These are phyloP conservation scores for Calocybe cyanea DNA, from an alignment of 768 basidiomycete species.

Conservation along the genomic window DNA sequence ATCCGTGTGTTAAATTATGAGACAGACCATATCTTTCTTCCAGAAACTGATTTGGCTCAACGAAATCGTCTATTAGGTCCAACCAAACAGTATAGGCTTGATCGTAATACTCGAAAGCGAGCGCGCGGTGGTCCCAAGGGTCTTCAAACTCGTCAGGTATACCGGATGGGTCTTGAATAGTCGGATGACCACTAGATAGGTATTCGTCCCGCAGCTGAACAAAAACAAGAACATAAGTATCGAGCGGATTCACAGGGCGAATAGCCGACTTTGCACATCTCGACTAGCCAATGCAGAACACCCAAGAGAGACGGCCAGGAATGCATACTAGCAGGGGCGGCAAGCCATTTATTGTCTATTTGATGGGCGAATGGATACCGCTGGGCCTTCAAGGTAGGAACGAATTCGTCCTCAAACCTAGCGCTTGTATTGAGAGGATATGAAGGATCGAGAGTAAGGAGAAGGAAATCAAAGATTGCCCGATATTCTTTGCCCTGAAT, in stretches of 20 bases:
- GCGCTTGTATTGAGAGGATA: conserved; percentile 49
- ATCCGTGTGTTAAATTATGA: neutral
- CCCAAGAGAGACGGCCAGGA: conserved; percentile 91
- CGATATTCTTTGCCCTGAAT: conserved; percentile 89
- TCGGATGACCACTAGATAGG: conserved; percentile 60
- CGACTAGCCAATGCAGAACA: conserved; percentile 89
- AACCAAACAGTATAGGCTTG: conserved; percentile 68
- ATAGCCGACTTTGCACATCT: conserved; percentile 68
- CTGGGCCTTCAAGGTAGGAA: conserved; percentile 67
- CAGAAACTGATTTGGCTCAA: conserved; percentile 64
- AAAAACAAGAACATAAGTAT: conserved; percentile 20
- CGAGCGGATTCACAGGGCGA: neutral
- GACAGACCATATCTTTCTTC: conserved; percentile 74
- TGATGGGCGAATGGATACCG: conserved; percentile 79
- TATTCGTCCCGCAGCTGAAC: conserved; percentile 42
- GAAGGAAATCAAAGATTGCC: conserved; percentile 76
- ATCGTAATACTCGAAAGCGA: conserved; percentile 73
- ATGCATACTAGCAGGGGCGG: conserved; percentile 84
- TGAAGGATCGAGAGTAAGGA: conserved; percentile 65
- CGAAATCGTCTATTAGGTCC: conserved; percentile 61
- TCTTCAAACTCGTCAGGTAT: conserved; percentile 78
- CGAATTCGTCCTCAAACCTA: conserved; percentile 80
- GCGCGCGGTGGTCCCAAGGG: conserved; percentile 65
- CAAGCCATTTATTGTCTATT: conserved; percentile 83
- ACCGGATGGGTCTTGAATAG: conserved; percentile 55